phyloP scores from a whole-genome alignment of 495 filamentous ascomycete genomes.

The Oidiodendron maius region DNA sequence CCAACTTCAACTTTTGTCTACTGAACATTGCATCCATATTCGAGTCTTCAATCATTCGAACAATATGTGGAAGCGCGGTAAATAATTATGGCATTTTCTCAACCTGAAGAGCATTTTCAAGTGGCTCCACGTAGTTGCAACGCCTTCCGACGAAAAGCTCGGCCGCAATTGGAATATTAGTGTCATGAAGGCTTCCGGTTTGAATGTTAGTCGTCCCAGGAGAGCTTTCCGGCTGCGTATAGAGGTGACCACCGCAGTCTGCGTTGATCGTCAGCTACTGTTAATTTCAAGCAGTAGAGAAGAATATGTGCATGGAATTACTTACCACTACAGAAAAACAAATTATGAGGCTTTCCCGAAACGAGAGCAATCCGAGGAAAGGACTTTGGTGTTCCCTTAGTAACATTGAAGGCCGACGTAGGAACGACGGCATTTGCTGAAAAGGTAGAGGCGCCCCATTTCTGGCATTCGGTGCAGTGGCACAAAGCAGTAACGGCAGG shows the following conservation, averaged over 20 bases:
- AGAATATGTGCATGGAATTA: not conserved
- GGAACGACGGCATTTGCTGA: slow-evolving; percentile 42
- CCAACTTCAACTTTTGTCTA: no score
- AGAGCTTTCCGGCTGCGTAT: slow-evolving; percentile 39
- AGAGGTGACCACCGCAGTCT: slow-evolving; percentile 33
- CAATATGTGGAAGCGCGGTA: no score
- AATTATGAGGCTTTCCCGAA: slow-evolving; percentile 37
- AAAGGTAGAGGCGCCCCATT: slow-evolving; percentile 40
- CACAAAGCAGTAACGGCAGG: slow-evolving; percentile 33
- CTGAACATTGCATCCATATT: no score
- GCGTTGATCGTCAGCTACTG: not conserved
- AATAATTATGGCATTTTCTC: not conserved
- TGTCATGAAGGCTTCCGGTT: slow-evolving; percentile 34
- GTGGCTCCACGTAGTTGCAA: slow-evolving; percentile 23
- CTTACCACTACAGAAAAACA: slow-evolving; percentile 35
- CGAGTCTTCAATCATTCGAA: no score
- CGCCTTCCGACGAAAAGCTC: slow-evolving; percentile 44
- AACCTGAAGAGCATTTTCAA: slow-evolving; percentile 37
- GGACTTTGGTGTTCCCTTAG: slow-evolving; percentile 35
- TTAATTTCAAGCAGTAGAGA: no score
- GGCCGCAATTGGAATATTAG: slow-evolving; percentile 26
- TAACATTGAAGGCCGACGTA: slow-evolving; percentile 31
- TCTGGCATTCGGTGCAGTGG: slow-evolving; percentile 46
- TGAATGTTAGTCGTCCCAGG: slow-evolving; percentile 34
- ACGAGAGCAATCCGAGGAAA: slow-evolving; percentile 28